Percentiles rank a stretch among this genome's conserved stretches.
Evolutionary conservation across 2,329 filamentous ascomycete genomes (phyloP).

Genomic region (Waltergamsia citrina): DNA sequence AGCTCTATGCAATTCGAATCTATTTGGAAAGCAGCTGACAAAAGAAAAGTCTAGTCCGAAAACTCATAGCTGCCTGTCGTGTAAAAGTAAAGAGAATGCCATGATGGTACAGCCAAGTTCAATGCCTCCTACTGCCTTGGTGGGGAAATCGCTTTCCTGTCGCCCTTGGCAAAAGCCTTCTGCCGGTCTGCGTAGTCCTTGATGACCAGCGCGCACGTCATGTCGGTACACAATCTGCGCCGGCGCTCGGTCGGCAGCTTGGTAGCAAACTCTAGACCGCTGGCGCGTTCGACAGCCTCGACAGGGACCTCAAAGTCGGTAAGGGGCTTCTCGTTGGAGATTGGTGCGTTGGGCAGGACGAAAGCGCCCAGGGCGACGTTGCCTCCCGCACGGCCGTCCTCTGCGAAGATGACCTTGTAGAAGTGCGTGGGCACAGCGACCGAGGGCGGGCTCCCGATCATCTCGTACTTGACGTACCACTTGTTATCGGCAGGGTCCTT

Average conservation of each 20-base stretch:
- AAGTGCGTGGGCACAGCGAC: conserved; percentile 97
- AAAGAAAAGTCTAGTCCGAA: too few relatives aligned
- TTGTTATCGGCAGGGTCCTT: conserved; percentile 76
- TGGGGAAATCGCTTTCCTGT: conserved; percentile 20
- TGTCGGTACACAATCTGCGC: conserved; percentile 75
- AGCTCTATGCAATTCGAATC: conserved; percentile 1
- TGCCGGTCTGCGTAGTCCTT: conserved; percentile 63
- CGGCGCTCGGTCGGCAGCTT: conserved; percentile 66
- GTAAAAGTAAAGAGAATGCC: too few relatives aligned
- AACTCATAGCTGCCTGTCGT: too few relatives aligned
- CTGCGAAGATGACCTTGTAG: conserved; percentile 97
- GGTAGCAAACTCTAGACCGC: conserved; percentile 80
- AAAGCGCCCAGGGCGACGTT: conserved; percentile 89
- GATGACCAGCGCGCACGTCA: conserved; percentile 74
- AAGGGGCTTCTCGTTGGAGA: conserved; percentile 79
- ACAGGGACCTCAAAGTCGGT: conserved; percentile 91
- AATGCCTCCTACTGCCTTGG: conserved; percentile 22
- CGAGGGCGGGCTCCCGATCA: conserved; percentile 87
- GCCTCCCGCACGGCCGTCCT: conserved; percentile 62
- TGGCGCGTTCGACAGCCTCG: conserved; percentile 85
- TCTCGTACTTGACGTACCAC: conserved; percentile 92
- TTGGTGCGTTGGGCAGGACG: conserved; percentile 84
- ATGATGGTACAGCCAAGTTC: not conserved
- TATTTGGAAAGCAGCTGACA: not conserved
- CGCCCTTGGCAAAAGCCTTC: conserved; percentile 43